Base-by-base conservation (phyloP, 257 asterid genomes). In the Solanum sejunctum region DNA sequence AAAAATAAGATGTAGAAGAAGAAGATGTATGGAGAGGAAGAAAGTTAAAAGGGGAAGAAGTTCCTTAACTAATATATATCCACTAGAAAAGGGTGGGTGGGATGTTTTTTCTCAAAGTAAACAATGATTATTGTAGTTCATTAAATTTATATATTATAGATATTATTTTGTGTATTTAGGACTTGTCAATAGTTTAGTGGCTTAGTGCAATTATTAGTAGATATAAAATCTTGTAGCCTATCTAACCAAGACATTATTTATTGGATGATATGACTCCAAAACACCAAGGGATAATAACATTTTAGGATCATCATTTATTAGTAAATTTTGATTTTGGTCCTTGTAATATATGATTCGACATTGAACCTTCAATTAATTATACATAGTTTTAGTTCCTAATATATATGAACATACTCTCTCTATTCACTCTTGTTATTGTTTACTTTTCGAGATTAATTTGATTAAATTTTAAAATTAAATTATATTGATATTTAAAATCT, bases 51-150 rank as follows among this genome's bases (percentile, higher is more conserved):
- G 58, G 58, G 41, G 21, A 21, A 73, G 58, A 73, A 21, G 81
- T 73, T 45, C 5, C 13, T 47, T 45, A 41, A 49, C 43, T 49
- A 41, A 41, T 70, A 41, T 41, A 41, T 18, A 75, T 75, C 58
- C 81, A 47, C 2, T 56, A 67, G 84, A 49, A 58, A 28, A 41
- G 71, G 84, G 84, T 72, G 86, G 77, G 32, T 78, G 88, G 80
- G 83, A 75, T 85, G 85, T 71, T 21, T 88, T 92, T 84, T 85
- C 87, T 88, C 84, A 85, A 56, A 72, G 15, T 23, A 51, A 83
- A 43, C 45, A 49, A 77, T 77, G 61, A 15, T 77, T 49, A 6
- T 77, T 5, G 43, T 49, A 15, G 58, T 47, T 21, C 2, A n/a
- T 72, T 72, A 28, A 26, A 64, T 64, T 28, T 64, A 64, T 28